These are phyloP conservation scores for Annulohypoxylon nitens DNA, from an alignment of 495 filamentous ascomycete genomes.

Conservation along the genomic window DNA sequence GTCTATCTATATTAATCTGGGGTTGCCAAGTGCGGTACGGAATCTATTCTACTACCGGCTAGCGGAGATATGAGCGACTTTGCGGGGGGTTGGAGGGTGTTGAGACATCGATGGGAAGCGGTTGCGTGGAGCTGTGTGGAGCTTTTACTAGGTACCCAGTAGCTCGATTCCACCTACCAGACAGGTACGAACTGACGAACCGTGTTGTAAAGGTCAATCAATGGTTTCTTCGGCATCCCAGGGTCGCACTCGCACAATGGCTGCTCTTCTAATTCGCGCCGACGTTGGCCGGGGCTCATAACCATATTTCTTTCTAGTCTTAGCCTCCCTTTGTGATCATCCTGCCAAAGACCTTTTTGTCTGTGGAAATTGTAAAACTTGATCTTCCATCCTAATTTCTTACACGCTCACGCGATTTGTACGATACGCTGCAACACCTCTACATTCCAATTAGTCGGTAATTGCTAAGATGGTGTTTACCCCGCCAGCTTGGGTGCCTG, in stretches of 20 bases:
- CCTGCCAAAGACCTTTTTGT: conserved; percentile 23
- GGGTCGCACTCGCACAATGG: conserved; percentile 5
- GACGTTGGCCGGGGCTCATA: conserved; percentile 33
- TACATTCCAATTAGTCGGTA: conserved; percentile 7
- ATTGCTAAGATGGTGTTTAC: conserved; percentile 78
- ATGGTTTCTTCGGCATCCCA: conserved; percentile 25
- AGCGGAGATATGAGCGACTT: not conserved
- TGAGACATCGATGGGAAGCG: not conserved
- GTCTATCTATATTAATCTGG: conserved; percentile 3
- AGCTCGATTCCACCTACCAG: not conserved
- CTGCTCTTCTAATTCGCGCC: conserved; percentile 13
- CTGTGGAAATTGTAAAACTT: conserved; percentile 16
- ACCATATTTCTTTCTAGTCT: conserved; percentile 29
- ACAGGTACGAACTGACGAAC: conserved; percentile 10
- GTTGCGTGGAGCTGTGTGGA: conserved; percentile 16
- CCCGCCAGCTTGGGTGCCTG: conserved; percentile 75
- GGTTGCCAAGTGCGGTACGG: conserved; percentile 18
- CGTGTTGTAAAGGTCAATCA: conserved; percentile 6
- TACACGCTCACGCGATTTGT: not conserved
- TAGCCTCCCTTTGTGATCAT: conserved; percentile 35
- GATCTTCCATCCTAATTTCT: conserved; percentile 2
- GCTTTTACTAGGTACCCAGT: not conserved
- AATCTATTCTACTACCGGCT: conserved; percentile 25
- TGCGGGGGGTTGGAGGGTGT: not conserved
- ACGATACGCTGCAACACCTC: not conserved